Evolutionary conservation across 2,329 filamentous ascomycete genomes (phyloP), one percentile per base, ranked within the genome.

Genomic region (Penicillium sp.): DNA sequence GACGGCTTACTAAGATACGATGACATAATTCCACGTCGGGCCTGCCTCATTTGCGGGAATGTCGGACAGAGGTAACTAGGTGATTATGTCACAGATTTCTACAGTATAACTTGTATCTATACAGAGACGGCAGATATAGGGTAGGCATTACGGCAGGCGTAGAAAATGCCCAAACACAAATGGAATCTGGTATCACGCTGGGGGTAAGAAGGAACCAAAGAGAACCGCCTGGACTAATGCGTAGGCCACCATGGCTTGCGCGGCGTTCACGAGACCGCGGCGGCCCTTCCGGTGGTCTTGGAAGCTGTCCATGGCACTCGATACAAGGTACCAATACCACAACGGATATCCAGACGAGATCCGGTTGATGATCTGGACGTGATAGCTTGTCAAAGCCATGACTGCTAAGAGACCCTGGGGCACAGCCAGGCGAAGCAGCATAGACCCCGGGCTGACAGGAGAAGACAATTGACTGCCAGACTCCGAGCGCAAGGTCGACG

Each of bases 351-450:
- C 91, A 0, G 90, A 95, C 1, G 88, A 85, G 13, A 98, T 77
- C 20, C 93, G 81, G 36, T 86, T 95, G 60, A 97, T 85, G 57
- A 98, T 94, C 69, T 98, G 93, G 22, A 96, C 86, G 64, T 98
- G 93, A 63, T 94, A 95, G 52, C 74, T 88, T 10, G 84, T 88
- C 16, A 90, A 68, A 16, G 89, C 87, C 49, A 91, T 67, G 2
- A 80, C 50, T 1, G 85, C 84, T 14, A 98, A 74, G 3, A 90
- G 47, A 1, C 86, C 68, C 67, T 98, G 91, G 3, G 81, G 79
- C 3, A 84, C 69, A 1, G 88, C 88, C 50, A 95, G 73, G 18
- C 79, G 78, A 23, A 68, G 69, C 6, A 76, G 60, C 42, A 69
- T 60, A 14, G 60, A 57, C 24, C 58, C 52, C 4, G 56, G 56